Percentiles rank a stretch among this genome's conserved stretches.
phyloP scores from a whole-genome alignment of 2,329 filamentous ascomycete genomes.

The Alternaria rosae region DNA sequence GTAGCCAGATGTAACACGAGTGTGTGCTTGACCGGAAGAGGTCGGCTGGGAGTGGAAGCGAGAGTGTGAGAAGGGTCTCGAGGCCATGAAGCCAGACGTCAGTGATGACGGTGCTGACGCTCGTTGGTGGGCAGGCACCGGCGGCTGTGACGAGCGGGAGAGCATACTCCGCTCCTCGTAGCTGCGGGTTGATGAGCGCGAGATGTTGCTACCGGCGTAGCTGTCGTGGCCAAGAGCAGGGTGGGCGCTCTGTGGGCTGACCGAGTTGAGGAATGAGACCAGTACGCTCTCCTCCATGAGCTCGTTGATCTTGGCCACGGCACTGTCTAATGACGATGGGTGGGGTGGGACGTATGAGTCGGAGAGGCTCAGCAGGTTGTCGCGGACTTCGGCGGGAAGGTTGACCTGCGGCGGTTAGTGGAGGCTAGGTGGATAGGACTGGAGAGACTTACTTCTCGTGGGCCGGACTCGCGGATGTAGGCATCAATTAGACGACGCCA shows the following conservation, averaged over 20 bases:
- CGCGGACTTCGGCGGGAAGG: slow-evolving; percentile 82
- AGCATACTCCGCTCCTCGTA: slow-evolving; percentile 51
- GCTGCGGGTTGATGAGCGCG: slow-evolving; percentile 50
- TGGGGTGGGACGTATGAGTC: slow-evolving; percentile 69
- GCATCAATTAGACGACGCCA: slow-evolving; percentile 90
- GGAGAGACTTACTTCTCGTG: slow-evolving; percentile 41
- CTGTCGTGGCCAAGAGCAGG: slow-evolving; percentile 53
- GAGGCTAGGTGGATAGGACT: background rate
- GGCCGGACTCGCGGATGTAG: slow-evolving; percentile 69
- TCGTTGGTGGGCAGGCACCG: slow-evolving; percentile 43
- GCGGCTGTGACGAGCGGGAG: slow-evolving; percentile 39
- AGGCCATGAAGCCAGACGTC: slow-evolving; percentile 48
- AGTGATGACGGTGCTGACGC: slow-evolving; percentile 51
- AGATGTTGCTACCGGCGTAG: slow-evolving; percentile 49
- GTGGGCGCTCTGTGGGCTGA: slow-evolving; percentile 59
- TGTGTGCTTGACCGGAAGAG: slow-evolving; percentile 37
- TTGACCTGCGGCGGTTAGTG: slow-evolving; percentile 61
- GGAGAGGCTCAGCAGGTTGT: slow-evolving; percentile 74
- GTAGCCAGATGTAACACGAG: slow-evolving; percentile 42
- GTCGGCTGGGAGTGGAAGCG: slow-evolving; percentile 49
- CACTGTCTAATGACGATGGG: slow-evolving; percentile 79
- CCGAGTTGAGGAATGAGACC: slow-evolving; percentile 84
- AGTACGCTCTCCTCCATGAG: slow-evolving; percentile 97
- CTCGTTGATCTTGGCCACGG: slow-evolving; percentile 88
- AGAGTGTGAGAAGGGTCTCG: slow-evolving; percentile 46